These are phyloP conservation scores for Earliella scabrosa DNA, from an alignment of 1,284 basidiomycete genomes.

Conservation along the genomic window DNA sequence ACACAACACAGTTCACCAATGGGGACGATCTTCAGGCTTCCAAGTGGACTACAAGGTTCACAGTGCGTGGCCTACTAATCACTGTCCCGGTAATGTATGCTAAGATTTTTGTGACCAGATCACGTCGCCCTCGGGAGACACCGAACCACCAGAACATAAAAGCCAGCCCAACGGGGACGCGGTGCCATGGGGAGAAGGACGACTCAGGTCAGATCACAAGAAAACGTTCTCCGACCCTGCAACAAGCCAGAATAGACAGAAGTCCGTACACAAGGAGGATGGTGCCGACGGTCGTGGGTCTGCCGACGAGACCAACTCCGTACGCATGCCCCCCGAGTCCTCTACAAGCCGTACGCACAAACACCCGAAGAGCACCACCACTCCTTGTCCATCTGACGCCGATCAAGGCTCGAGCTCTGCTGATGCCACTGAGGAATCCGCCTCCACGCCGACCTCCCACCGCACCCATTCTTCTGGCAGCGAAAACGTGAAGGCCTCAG, in stretches of 20 bases:
- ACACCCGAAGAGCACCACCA: neutral
- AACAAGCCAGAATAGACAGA: neutral
- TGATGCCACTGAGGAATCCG: neutral
- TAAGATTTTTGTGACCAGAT: slow-evolving; percentile 28
- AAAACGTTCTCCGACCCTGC: neutral
- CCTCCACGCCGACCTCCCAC: neutral
- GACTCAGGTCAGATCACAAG: slow-evolving; percentile 5
- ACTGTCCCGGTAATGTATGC: neutral
- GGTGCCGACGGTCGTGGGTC: neutral
- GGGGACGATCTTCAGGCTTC: slow-evolving; percentile 32
- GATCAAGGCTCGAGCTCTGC: neutral
- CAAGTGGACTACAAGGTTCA: slow-evolving; percentile 45
- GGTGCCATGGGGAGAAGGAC: slow-evolving; percentile 38
- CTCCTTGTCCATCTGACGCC: neutral
- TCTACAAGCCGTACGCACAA: neutral
- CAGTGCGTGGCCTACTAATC: slow-evolving; percentile 28
- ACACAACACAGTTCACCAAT: slow-evolving; percentile 36
- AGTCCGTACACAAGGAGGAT: neutral
- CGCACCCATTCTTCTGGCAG: slow-evolving; percentile 9
- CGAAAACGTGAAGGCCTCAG: neutral
- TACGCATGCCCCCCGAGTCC: neutral
- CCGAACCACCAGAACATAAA: slow-evolving; percentile 32
- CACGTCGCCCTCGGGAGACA: slow-evolving; percentile 33
- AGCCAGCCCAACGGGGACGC: slow-evolving; percentile 40
- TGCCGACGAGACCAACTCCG: neutral